Evolutionary conservation across 495 filamentous ascomycete genomes (phyloP), one percentile per base, ranked within the genome.

Genomic region (Penicillium waksmanii): DNA sequence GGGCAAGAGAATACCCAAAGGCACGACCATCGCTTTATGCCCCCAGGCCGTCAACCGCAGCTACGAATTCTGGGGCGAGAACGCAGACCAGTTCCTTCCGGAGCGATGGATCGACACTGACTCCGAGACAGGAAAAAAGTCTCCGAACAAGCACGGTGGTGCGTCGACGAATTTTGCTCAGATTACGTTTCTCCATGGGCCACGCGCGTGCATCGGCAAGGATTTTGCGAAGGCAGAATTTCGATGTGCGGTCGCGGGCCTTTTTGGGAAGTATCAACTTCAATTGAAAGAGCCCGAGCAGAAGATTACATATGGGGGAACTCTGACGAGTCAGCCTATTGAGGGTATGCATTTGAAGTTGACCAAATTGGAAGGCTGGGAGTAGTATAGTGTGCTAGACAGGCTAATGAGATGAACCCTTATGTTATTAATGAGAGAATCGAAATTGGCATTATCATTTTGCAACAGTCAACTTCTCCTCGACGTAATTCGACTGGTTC

Each of bases 281-380:
- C 82, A 85, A 70, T 84, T 91, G 69, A 73, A 84, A 51, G 82
- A 89, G 63, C 74, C 80, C 50, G 80, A 86, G 69, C 75, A 76
- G 58, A 84, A 85, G 61, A 68, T 91, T 23, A 62, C 77, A 21
- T 84, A 88, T 55, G 85, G 82, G 51, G 81, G 83, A 1, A 83
- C 84, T 18, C 73, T 92, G 19, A 92, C 89, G 8, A 80, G 82
- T 6, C 86, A 83, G 66, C 89, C 89, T 1, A 74, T 74, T 3
- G 84, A 84, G 31, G 90, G 90, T 6, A 74, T 94, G 80, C 76
- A 82, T 69, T 72, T 90, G 51, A 80, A 73, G 66, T 77, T 86
- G 67, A 84, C 70, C 62, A 70, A 82, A 35, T 66, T 92, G 44
- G 82, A 85, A 31, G 88, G 82, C 4, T 92, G 88, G 89, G 91